Conservation (phyloP, 805 yeast species). For the Candida maris region DNA sequence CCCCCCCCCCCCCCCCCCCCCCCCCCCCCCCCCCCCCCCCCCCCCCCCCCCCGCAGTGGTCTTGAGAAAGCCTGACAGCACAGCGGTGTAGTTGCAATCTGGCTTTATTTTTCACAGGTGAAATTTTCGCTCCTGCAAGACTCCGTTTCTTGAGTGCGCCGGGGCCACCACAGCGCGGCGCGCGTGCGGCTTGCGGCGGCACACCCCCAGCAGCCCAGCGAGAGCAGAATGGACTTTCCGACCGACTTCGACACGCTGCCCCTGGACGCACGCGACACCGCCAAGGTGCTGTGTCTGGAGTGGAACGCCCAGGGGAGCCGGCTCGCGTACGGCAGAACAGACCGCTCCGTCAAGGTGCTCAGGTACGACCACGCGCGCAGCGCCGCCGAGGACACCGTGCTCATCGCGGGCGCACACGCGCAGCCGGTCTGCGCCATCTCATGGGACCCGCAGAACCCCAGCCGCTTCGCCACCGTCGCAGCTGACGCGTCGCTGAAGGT, state of each 20-base stretch:
- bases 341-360: slow-evolving; percentile 41
- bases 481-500: slow-evolving; percentile 39
- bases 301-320: slow-evolving; percentile 42
- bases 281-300: slow-evolving; percentile 36
- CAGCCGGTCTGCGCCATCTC: slow-evolving; percentile 38
- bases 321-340: slow-evolving; percentile 41
- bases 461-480: slow-evolving; percentile 43
- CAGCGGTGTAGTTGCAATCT: too few relatives aligned
- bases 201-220: background rate
- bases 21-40: too few relatives aligned
- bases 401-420: slow-evolving; percentile 38
- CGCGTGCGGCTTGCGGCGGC: background rate
- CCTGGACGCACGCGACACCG: slow-evolving; percentile 13
- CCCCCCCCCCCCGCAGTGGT: too few relatives aligned
- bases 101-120: too few relatives aligned
- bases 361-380: slow-evolving; percentile 24
- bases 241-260: slow-evolving; percentile 12
- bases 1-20: slow-evolving; percentile 4
- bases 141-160: too few relatives aligned
- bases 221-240: slow-evolving; percentile 2
- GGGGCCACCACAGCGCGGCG: too few relatives aligned
- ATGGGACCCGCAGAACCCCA: slow-evolving; percentile 44
- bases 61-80: too few relatives aligned
- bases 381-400: slow-evolving; percentile 32
- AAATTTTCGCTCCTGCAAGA: too few relatives aligned